Evolutionary conservation across 1,284 basidiomycete genomes (phyloP).

Genomic region (Leccinum pachyderme): DNA sequence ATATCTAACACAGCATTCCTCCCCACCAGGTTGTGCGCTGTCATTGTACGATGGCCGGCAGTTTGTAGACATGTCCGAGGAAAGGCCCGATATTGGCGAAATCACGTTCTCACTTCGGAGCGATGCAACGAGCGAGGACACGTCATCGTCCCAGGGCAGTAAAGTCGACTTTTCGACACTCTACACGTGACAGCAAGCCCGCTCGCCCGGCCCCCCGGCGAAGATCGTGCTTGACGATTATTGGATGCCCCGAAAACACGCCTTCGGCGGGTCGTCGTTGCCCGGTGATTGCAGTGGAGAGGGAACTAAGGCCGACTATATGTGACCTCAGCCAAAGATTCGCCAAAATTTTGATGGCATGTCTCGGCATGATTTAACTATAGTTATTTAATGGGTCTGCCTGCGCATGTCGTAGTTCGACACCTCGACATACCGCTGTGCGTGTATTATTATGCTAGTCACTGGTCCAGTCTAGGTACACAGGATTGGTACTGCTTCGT

Average conservation of each 20-base stretch:
- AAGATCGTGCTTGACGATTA: not conserved
- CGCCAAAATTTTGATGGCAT: not conserved
- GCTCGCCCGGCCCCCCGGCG: not conserved
- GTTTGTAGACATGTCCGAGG: constrained; percentile 10
- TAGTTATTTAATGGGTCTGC: constrained; percentile 1
- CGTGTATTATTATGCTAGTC: constrained; percentile 6
- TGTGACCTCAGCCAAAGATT: not conserved
- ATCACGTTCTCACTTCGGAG: constrained; percentile 19
- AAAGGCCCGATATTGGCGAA: constrained; percentile 19
- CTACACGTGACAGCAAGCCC: not conserved
- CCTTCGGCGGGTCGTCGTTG: not conserved
- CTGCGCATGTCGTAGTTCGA: not conserved
- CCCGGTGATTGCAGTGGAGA: not conserved
- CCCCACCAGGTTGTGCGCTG: constrained; percentile 18
- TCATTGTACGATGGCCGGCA: constrained; percentile 20
- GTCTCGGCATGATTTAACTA: not conserved
- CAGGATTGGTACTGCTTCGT: not conserved
- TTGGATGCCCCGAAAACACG: not conserved
- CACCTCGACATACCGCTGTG: not conserved
- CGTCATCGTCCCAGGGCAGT: not conserved
- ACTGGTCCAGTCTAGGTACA: not conserved
- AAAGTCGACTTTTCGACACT: not conserved
- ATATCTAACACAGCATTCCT: not conserved
- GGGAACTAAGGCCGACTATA: not conserved
- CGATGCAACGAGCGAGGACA: not conserved